phyloP scores from a whole-genome alignment of 805 yeast species.

The Myxozyma mucilagina region DNA sequence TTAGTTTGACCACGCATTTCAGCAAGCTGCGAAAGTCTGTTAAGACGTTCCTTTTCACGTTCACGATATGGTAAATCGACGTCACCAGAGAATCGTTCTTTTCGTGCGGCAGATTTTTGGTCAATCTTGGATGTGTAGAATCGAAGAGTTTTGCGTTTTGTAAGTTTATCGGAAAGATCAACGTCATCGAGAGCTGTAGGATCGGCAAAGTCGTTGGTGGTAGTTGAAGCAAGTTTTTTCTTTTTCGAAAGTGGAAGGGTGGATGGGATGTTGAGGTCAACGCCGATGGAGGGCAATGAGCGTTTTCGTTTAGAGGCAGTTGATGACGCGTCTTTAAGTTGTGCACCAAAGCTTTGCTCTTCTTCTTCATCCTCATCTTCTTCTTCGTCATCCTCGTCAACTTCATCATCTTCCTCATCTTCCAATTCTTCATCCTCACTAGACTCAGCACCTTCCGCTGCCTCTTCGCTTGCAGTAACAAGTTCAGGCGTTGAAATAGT shows the following conservation, averaged over 20 bases:
- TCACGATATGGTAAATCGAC: conserved; percentile 89
- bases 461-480: background rate
- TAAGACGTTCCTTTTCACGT: conserved; percentile 85
- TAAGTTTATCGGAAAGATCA: conserved; percentile 81
- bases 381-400: conserved; percentile 5
- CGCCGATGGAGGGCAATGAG: conserved; percentile 38
- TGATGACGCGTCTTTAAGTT: conserved; percentile 20
- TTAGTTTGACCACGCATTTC: conserved; percentile 69
- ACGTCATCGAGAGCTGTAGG: conserved; percentile 67
- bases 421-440: conserved; percentile 36
- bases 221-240: conserved; percentile 41
- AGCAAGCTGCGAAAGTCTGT: conserved; percentile 83
- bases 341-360: conserved; percentile 9
- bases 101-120: conserved; percentile 63
- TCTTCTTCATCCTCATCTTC: conserved; percentile 38
- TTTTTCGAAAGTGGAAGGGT: conserved; percentile 48
- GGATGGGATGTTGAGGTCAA: conserved; percentile 54
- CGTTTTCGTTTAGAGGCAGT: conserved; percentile 1
- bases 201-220: conserved; percentile 63
- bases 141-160: conserved; percentile 77
- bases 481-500: conserved; percentile 12
- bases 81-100: conserved; percentile 72
- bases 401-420: conserved; percentile 33
- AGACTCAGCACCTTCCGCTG: background rate
- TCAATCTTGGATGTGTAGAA: conserved; percentile 97